Evolutionary conservation across 2,329 filamentous ascomycete genomes (phyloP), one percentile per base, ranked within the genome.

Genomic region (Aspergillus sp.): DNA sequence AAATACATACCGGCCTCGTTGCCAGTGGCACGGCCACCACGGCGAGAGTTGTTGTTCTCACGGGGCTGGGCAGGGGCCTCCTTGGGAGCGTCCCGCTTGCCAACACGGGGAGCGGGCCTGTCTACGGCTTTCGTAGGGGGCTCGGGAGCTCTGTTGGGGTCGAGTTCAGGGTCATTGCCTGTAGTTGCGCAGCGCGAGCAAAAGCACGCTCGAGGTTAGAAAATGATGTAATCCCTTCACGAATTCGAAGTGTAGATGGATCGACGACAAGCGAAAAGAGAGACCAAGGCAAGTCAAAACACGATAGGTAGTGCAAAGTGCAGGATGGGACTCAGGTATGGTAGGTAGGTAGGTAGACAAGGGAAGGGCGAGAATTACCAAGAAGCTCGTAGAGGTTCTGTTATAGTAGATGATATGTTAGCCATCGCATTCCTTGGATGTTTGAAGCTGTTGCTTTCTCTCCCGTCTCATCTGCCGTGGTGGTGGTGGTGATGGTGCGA

Each of bases 301-400:
- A 57, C 47, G 41, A 56, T 47, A 45, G 47, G 48, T 13, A 54
- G 38, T 41, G 19, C 28, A 41, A 38, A 28, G 45, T 36, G 32
- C 25, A 30, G 28, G 41, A 23, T 17, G 48, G 15, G 39, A 58
- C 36, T 23, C 21, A 50, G 54, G 43, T 21, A 36, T 36, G 28
- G 28, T 30, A 50, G 23, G 45, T 17, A 19, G 52, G 36, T 30
- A 52, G 39, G 17, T 41, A 55, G n/a, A 54, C 28, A 36, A 63
- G 61, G 63, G 59, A 68, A 68, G 68, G 65, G 65, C 58, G 60
- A 67, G 68, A 70, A 69, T 69, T 96, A 98, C 95, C 94, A 87
- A 99, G 92, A 84, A 96, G 89, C 87, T 95, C 94, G 87, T 91
- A 98, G 77, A 91, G 89, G 87, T 99, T 99, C 95, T 98, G 74